These are phyloP conservation scores for Coprinopsis marcescibilis DNA, from an alignment of 768 basidiomycete species.

Conservation along the genomic window DNA sequence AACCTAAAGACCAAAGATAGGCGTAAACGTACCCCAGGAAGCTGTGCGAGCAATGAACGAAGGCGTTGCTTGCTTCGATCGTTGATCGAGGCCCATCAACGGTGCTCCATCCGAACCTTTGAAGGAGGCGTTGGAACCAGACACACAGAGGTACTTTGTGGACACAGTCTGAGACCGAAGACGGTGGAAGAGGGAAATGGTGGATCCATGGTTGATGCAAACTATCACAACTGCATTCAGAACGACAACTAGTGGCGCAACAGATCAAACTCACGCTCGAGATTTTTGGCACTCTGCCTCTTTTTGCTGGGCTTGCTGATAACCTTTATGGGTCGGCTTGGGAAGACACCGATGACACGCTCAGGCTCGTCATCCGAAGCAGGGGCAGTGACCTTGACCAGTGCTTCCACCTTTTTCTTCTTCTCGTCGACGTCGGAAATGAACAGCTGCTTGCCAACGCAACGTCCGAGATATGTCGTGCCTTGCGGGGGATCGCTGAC, in stretches of 20 bases:
- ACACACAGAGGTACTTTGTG: constrained; percentile 93
- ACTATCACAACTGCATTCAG: constrained; percentile 39
- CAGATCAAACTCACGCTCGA: constrained; percentile 64
- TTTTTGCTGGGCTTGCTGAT: constrained; percentile 99
- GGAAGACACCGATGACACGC: constrained; percentile 82
- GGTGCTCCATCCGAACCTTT: constrained; percentile 90
- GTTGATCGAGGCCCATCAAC: constrained; percentile 73
- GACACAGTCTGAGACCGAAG: constrained; percentile 92
- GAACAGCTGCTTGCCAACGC: constrained; percentile 91
- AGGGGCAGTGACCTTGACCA: constrained; percentile 83
- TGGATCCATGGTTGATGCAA: constrained; percentile 93
- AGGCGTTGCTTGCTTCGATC: constrained; percentile 64
- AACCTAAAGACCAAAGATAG: constrained; percentile 4
- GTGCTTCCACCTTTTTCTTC: constrained; percentile 91
- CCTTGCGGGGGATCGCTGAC: constrained; percentile 71
- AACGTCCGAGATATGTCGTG: constrained; percentile 87
- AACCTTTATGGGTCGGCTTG: constrained; percentile 93
- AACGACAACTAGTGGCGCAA: constrained; percentile 11
- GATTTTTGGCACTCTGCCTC: constrained; percentile 87
- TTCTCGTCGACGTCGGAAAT: constrained; percentile 94
- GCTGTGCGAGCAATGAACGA: constrained; percentile 88
- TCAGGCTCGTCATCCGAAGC: constrained; percentile 77
- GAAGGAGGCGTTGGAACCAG: constrained; percentile 88
- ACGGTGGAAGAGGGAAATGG: constrained; percentile 94
- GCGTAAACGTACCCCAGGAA: constrained; percentile 66